A percentile compares a stretch with the other conserved stretches of the same genome.
These are phyloP conservation scores for Apium graveolens DNA, from an alignment of 129 eudicot species.

Conservation along the genomic window DNA sequence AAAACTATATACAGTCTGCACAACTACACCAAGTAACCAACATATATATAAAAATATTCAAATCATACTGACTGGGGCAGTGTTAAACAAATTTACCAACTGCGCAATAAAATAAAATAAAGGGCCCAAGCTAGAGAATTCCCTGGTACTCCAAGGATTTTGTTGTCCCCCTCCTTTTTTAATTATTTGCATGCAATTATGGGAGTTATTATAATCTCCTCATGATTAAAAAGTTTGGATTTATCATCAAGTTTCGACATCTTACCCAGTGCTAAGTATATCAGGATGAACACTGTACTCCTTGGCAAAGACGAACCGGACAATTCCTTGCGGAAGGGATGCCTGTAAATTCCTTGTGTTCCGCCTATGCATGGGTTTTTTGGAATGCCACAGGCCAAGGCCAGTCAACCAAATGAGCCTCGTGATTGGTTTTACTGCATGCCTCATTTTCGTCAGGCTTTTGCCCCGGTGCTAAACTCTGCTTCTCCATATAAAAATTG, in stretches of 20 bases:
- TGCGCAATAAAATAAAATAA: not conserved
- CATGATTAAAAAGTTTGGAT: too few species aligned
- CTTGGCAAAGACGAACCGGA: conserved; percentile 91
- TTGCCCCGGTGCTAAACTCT: conserved; percentile 35
- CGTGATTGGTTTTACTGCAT: conserved; percentile 39
- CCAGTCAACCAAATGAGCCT: conserved; percentile 32
- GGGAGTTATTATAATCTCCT: not conserved
- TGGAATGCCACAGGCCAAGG: conserved; percentile 22
- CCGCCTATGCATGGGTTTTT: conserved; percentile 26
- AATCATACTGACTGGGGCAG: too few species aligned
- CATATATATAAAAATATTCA: too few species aligned
- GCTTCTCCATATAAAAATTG: conserved; percentile 6
- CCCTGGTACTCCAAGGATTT: not conserved
- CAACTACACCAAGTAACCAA: too few species aligned
- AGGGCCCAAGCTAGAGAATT: not conserved
- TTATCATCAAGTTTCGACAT: not conserved
- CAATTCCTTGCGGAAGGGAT: conserved; percentile 93
- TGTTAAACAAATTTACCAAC: not conserved
- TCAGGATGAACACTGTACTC: conserved; percentile 84
- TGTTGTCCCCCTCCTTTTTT: not conserved
- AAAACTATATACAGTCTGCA: too few species aligned
- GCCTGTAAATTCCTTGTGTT: conserved; percentile 67
- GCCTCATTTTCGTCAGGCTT: conserved; percentile 38
- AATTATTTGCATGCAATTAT: not conserved
- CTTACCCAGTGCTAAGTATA: conserved; percentile 89